Conservation (phyloP, 2,329 filamentous ascomycete species). For the Penicillium aurantiogriseum region DNA sequence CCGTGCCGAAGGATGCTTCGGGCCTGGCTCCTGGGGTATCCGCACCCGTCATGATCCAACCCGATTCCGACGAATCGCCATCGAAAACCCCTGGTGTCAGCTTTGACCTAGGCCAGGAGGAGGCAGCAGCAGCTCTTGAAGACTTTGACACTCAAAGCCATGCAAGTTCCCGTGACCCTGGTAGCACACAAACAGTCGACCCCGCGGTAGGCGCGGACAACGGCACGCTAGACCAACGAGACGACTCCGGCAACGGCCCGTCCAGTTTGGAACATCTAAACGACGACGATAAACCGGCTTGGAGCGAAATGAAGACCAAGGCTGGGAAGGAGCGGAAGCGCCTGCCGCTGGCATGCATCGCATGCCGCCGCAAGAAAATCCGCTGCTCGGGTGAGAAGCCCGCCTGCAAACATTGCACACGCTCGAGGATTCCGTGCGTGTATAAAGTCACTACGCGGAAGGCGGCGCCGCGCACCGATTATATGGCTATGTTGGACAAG, state of each 20-base stretch:
- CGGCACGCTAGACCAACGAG: constrained; percentile 22
- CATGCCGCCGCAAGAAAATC: constrained; percentile 95
- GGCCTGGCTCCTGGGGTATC: constrained; percentile 34
- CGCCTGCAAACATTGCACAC: constrained; percentile 91
- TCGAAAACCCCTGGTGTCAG: constrained; percentile 27
- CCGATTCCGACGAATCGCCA: constrained; percentile 34
- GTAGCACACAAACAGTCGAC: constrained; percentile 29
- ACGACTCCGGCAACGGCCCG: constrained; percentile 22
- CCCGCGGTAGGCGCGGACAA: constrained; percentile 20
- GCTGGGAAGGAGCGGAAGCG: constrained; percentile 95
- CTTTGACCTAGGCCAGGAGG: constrained; percentile 28
- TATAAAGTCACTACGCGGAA: constrained; percentile 97
- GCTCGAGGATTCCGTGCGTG: constrained; percentile 90
- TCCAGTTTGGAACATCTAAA: constrained; percentile 36
- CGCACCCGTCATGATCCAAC: constrained; percentile 40
- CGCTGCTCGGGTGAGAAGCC: constrained; percentile 97
- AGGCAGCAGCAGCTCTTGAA: constrained; percentile 25
- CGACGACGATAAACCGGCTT: constrained; percentile 60
- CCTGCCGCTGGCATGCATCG: constrained; percentile 89
- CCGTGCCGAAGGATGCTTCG: constrained; percentile 35
- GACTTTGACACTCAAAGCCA: constrained; percentile 38
- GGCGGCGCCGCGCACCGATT: constrained; percentile 90
- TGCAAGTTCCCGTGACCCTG: constrained; percentile 38
- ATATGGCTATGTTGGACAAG: constrained; percentile 99
- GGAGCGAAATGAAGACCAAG: constrained; percentile 84